Percentiles rank a stretch among this genome's conserved stretches.
Conservation (phyloP, 2,329 filamentous ascomycete genomes). For the Sphaerostilbella broomeana region DNA sequence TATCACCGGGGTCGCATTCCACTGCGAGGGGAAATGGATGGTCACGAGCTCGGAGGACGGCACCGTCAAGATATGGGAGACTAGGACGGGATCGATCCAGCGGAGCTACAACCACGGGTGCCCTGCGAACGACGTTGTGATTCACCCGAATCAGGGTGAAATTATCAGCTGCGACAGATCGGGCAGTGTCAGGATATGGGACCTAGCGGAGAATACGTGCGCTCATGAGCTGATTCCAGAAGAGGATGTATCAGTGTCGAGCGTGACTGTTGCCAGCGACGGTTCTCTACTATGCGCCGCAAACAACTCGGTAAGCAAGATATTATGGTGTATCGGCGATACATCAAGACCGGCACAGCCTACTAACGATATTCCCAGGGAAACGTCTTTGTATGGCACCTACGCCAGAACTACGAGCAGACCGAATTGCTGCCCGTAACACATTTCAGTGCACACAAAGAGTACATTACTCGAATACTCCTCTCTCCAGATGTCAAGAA, state of each 20-base stretch:
- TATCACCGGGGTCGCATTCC: constrained; percentile 93
- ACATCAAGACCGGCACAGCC: no score
- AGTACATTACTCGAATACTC: constrained; percentile 87
- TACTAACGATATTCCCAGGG: constrained; percentile 65
- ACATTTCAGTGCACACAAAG: constrained; percentile 83
- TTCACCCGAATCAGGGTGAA: constrained; percentile 97
- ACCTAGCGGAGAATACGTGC: constrained; percentile 93
- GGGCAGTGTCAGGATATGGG: constrained; percentile 92
- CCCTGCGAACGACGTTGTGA: constrained; percentile 96
- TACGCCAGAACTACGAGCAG: constrained; percentile 74
- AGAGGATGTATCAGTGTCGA: constrained; percentile 87
- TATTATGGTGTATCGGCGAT: not conserved
- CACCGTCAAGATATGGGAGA: constrained; percentile 97
- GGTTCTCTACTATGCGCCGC: constrained; percentile 88
- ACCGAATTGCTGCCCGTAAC: constrained; percentile 82
- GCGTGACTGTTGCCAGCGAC: constrained; percentile 92
- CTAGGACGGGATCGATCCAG: constrained; percentile 75
- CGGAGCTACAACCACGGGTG: constrained; percentile 86
- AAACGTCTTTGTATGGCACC: constrained; percentile 95
- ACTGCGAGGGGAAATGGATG: constrained; percentile 99
- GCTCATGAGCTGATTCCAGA: constrained; percentile 94
- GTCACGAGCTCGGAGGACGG: constrained; percentile 96
- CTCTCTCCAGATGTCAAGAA: constrained; percentile 92
- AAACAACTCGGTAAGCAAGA: constrained; percentile 67
- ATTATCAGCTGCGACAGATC: constrained; percentile 92